Evolutionary conservation across 768 basidiomycete species (phyloP), one percentile per base, ranked within the genome.

Genomic region (Polyporus arcularius): DNA sequence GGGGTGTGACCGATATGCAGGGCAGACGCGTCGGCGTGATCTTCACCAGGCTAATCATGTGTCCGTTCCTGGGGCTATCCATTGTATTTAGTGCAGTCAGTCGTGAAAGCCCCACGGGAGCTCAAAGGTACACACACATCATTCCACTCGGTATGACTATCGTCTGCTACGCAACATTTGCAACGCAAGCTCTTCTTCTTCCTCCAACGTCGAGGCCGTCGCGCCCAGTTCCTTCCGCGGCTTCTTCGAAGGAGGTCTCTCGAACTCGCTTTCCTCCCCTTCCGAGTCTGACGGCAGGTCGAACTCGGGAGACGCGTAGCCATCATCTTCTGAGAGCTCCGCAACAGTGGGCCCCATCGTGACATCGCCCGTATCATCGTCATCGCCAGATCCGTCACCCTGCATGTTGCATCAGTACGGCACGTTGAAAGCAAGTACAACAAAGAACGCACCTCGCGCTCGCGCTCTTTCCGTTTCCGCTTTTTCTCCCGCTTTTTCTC

Each of bases 401-500:
- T 55, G 16, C 6, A 26, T 26, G 12, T 2, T 4, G 38, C 53
- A 48, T 46, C 41, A 26, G 31, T 14, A 45, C 41, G 21, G 1
- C 18, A 46, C 38, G 30, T 3, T 2, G 39, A 10, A 26, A 11
- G 21, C 14, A 62, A 31, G 21, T 26, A 9, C 39, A 10, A n/a
- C 31, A 4, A 39, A 6, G 2, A 18, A 61, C 62, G 14, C 63
- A 74, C 74, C 66, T 68, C 72, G 3, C 61, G 65, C 69, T 92
- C 90, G 40, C 83, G 80, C 57, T 93, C 89, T 75, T 96, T 96
- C 69, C 91, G 78, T 76, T 95, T 96, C 63, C 92, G 78, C 79
- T 96, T 97, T 82, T 92, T 95, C 73, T 97, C 96, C 63, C 82
- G 77, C 76, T 88, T 90, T 82, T 94, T 96, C 70, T 90, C 92